Percentiles rank a stretch among this genome's conserved stretches.
These are phyloP conservation scores for Xylariaceae sp. DNA, from an alignment of 2,329 filamentous ascomycete species.

Conservation along the genomic window DNA sequence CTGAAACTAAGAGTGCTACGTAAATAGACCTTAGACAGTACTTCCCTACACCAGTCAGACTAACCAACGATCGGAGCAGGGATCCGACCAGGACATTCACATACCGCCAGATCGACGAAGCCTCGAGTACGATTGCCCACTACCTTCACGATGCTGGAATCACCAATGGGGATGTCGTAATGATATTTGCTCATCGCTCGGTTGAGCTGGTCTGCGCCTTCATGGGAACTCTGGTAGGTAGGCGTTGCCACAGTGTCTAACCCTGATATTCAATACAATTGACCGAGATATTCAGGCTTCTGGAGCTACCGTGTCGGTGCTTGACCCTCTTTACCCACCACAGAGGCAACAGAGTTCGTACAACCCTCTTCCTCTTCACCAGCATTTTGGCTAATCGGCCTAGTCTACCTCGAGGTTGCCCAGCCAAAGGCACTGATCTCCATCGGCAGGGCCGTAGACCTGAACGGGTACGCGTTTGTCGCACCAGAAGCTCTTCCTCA, in stretches of 20 bases:
- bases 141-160: constrained; percentile 75
- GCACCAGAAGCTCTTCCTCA: too few relatives aligned
- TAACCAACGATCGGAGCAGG: constrained; percentile 21
- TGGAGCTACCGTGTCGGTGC: constrained; percentile 64
- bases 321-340: constrained; percentile 83
- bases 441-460: constrained; percentile 72
- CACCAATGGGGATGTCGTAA: constrained; percentile 82
- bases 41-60: neutral
- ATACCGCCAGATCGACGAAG: constrained; percentile 85
- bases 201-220: constrained; percentile 70
- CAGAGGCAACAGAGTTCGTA: constrained; percentile 64
- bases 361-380: too few relatives aligned
- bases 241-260: constrained; percentile 26
- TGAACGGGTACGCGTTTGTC: constrained; percentile 54
- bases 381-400: too few relatives aligned
- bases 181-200: constrained; percentile 84
- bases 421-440: constrained; percentile 72
- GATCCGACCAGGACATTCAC: constrained; percentile 68
- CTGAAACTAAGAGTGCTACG: constrained; percentile 48
- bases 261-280: constrained; percentile 47
- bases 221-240: constrained; percentile 75
- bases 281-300: constrained; percentile 38
- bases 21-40: neutral
- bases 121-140: constrained; percentile 78
- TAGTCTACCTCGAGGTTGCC: constrained; percentile 78